Percentiles rank a stretch among this genome's conserved stretches.
phyloP scores from a whole-genome alignment of 2,329 filamentous ascomycete genomes.

The Botrytis byssoidea region DNA sequence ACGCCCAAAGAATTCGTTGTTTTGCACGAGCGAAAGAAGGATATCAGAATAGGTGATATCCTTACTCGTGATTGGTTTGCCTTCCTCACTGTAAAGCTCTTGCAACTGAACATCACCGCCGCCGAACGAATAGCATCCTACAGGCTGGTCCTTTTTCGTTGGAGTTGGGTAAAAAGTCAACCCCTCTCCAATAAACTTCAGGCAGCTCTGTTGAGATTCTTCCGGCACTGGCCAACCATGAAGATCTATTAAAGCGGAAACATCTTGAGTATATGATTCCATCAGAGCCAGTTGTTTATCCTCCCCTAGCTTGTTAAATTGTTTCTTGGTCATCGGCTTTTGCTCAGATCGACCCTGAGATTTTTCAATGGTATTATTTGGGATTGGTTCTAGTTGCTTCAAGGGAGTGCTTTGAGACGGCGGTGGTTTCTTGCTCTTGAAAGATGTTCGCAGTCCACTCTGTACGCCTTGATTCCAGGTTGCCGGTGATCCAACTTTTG shows the following conservation, averaged over 20 bases:
- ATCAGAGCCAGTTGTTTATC: neutral
- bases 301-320: neutral
- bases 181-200: neutral
- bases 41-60: slow-evolving; percentile 21
- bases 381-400: neutral
- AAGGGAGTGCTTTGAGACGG: neutral
- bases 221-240: slow-evolving; percentile 20
- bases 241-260: slow-evolving; percentile 1
- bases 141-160: neutral
- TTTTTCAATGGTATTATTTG: neutral
- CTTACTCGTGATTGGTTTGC: slow-evolving; percentile 20
- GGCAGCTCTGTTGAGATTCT: slow-evolving; percentile 2
- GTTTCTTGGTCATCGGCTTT: neutral
- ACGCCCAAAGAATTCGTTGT: slow-evolving; percentile 15
- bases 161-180: slow-evolving; percentile 15
- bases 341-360: neutral
- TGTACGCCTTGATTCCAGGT: slow-evolving; percentile 46
- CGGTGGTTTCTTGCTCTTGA: slow-evolving; percentile 34
- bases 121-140: neutral
- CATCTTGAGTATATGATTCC: slow-evolving; percentile 2
- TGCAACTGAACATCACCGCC: neutral
- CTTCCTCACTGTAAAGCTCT: slow-evolving; percentile 9
- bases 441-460: slow-evolving; percentile 44
- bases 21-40: slow-evolving; percentile 14
- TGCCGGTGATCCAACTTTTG: neutral